Percentiles rank a stretch among this genome's conserved stretches.
Evolutionary conservation across 371 early-diverging fungal species (phyloP).

Genomic region (Rhizopus stolonifer): DNA sequence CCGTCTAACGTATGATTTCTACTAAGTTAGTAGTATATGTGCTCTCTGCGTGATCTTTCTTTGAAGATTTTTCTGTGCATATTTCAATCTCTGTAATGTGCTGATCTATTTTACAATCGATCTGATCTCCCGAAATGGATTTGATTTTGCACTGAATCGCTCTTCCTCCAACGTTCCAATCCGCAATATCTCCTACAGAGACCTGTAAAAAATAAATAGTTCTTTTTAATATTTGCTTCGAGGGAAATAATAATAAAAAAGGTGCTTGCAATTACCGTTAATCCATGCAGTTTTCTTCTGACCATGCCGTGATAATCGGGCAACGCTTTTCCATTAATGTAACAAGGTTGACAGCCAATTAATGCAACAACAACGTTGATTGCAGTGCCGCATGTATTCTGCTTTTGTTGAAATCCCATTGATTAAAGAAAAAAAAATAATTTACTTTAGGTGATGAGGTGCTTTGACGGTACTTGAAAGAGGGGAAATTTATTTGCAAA

Average conservation of each 20-base stretch:
- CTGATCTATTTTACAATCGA: neutral
- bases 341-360: neutral
- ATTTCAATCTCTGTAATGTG: conserved; percentile 1
- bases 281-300: neutral
- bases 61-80: neutral
- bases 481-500: too few species aligned
- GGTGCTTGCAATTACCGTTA: neutral
- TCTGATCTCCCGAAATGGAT: neutral
- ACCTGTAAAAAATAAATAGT: neutral
- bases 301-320: conserved; percentile 1
- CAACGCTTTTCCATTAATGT: neutral
- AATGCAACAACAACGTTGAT: neutral
- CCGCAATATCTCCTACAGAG: neutral
- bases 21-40: conserved; percentile 18
- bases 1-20: conserved; percentile 23
- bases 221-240: too few species aligned
- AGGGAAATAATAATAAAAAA: neutral
- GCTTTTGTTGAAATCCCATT: neutral
- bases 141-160: neutral
- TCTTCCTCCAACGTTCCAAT: neutral
- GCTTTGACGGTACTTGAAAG: too few species aligned
- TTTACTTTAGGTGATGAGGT: too few species aligned
- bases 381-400: neutral
- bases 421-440: neutral
- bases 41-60: neutral